Percentiles rank a stretch among this genome's conserved stretches.
Conservation (phyloP, 371 early-diverging fungal genomes). For the Coemansia sp. region DNA sequence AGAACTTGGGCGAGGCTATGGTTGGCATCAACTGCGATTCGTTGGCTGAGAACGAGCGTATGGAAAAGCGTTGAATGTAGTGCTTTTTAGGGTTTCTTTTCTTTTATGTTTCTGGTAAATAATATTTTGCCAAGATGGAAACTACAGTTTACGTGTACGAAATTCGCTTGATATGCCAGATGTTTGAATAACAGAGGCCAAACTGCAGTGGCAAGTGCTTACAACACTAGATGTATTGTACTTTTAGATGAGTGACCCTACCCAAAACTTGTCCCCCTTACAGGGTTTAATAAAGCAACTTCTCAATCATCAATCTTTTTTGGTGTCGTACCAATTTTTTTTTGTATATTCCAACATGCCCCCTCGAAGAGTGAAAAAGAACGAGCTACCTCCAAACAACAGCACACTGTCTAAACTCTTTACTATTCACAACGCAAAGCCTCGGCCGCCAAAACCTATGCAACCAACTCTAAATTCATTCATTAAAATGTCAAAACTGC, state of each 20-base stretch:
- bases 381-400: slow-evolving; percentile 2
- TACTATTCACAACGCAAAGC: slow-evolving; percentile 1
- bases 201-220: too few relatives aligned
- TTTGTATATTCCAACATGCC: neutral
- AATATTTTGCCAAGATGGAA: too few relatives aligned
- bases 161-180: too few relatives aligned
- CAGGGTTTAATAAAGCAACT: too few relatives aligned
- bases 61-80: slow-evolving; percentile 50
- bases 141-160: too few relatives aligned
- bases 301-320: too few relatives aligned
- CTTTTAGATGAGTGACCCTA: too few relatives aligned
- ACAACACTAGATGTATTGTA: too few relatives aligned
- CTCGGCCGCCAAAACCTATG: neutral
- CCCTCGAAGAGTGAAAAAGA: neutral
- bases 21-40: slow-evolving; percentile 73
- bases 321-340: neutral
- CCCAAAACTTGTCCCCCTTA: too few relatives aligned
- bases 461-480: slow-evolving; percentile 6
- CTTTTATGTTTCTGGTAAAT: too few relatives aligned
- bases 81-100: too few relatives aligned
- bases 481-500: neutral
- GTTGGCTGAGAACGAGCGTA: slow-evolving; percentile 36
- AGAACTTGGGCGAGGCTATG: slow-evolving; percentile 95
- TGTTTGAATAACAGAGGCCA: too few relatives aligned
- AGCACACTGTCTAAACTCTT: slow-evolving; percentile 17